Conservation (phyloP, 331 rosid species). For the Pyrus hybrid region DNA sequence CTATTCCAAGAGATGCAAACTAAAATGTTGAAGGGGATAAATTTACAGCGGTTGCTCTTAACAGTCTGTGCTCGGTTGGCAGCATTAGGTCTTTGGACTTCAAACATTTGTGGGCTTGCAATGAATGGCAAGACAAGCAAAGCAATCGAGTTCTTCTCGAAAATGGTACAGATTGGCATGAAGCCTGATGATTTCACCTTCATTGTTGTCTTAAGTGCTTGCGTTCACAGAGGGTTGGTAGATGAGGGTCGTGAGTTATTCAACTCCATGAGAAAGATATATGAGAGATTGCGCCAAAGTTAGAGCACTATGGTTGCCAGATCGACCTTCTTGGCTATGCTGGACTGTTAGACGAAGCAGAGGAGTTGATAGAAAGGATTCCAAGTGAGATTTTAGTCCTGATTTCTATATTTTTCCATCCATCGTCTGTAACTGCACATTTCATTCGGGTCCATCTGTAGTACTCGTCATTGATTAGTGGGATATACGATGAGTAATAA, state of each 20-base stretch:
- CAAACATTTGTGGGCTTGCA: conserved; percentile 68
- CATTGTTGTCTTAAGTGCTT: neutral
- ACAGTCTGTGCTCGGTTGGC: conserved; percentile 61
- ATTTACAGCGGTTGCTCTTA: conserved; percentile 50
- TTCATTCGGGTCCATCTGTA: no score
- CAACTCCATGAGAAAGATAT: conserved; percentile 41
- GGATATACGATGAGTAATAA: no score
- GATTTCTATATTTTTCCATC: conserved; percentile 7
- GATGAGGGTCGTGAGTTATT: conserved; percentile 56
- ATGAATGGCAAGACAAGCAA: conserved; percentile 11
- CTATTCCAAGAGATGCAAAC: no score
- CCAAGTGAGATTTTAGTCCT: conserved; percentile 43
- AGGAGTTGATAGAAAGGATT: conserved; percentile 45
- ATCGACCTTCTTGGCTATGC: conserved; percentile 78
- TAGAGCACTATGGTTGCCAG: conserved; percentile 68
- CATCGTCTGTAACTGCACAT: no score
- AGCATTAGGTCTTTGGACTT: conserved; percentile 45
- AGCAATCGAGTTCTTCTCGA: conserved; percentile 33
- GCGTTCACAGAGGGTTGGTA: conserved; percentile 57
- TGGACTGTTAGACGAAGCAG: conserved; percentile 67
- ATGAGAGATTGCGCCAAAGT: conserved; percentile 46
- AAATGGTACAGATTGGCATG: conserved; percentile 44
- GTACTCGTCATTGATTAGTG: no score
- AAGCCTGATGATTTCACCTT: conserved; percentile 66
- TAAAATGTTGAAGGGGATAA: conserved; percentile 49